Conservation (phyloP, 176 grass and related monocot species). For the Aegilops speltoides region DNA sequence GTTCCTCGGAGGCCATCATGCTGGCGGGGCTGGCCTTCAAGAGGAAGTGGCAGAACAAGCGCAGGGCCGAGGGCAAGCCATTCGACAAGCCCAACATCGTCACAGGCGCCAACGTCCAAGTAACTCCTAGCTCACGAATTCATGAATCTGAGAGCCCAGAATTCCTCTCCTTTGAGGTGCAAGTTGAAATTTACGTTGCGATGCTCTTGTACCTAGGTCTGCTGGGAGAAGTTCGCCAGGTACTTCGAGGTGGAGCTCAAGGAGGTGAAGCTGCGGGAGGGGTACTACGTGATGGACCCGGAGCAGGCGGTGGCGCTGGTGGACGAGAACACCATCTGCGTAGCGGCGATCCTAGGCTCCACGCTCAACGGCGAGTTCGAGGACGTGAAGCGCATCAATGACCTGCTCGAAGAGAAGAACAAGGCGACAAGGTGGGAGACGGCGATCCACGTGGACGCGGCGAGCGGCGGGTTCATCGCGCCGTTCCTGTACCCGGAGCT, state of each 20-base stretch:
- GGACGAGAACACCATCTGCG: conserved; percentile 98
- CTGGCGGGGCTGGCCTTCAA: conserved; percentile 95
- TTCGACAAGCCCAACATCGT: conserved; percentile 89
- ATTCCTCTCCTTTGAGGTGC: conserved; percentile 46
- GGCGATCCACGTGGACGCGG: too few relatives aligned
- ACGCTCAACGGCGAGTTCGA: conserved; percentile 99
- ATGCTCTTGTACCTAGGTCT: conserved; percentile 48
- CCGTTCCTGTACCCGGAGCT: conserved; percentile 97
- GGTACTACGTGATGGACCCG: conserved; percentile 97
- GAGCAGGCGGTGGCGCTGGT: conserved; percentile 87
- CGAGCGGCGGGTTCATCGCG: conserved; percentile 58
- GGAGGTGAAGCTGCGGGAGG: conserved; percentile 92
- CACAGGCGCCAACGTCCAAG: conserved; percentile 29
- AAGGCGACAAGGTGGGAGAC: conserved; percentile 73
- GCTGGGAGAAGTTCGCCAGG: conserved; percentile 96
- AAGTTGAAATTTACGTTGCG: not conserved
- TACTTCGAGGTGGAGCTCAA: conserved; percentile 96
- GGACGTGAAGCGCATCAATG: conserved; percentile 90
- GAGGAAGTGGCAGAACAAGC: conserved; percentile 83
- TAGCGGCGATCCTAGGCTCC: conserved; percentile 85
- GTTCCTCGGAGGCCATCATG: conserved; percentile 95
- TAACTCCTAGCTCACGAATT: too few relatives aligned
- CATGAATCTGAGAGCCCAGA: too few relatives aligned
- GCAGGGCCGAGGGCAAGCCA: conserved; percentile 78
- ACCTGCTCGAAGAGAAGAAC: conserved; percentile 73